phyloP scores from a whole-genome alignment of 2,329 filamentous ascomycete species.

The Mycogone perniciosa region DNA sequence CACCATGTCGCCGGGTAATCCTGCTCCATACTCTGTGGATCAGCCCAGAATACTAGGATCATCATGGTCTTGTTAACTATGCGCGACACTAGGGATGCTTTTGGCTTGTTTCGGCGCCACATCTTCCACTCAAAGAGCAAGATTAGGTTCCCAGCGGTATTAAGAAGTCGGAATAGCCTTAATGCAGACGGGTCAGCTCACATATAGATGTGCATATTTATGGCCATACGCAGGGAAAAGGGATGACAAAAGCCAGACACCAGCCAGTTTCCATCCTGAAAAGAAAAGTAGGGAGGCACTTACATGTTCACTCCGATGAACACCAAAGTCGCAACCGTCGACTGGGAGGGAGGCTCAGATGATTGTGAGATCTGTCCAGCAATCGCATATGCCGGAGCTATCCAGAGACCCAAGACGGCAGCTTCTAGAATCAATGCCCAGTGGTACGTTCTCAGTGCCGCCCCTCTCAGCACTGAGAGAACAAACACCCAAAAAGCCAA shows the following conservation, averaged over 20 bases:
- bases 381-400: constrained; percentile 21
- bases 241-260: constrained; percentile 3
- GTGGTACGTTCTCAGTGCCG: constrained; percentile 33
- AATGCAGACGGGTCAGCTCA: too few species aligned
- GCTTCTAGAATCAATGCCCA: constrained; percentile 31
- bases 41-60: constrained; percentile 35
- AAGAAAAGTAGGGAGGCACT: constrained; percentile 15
- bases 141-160: constrained; percentile 32
- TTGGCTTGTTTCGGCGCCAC: constrained; percentile 30
- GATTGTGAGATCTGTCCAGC: constrained; percentile 16
- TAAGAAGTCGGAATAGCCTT: constrained; percentile 34
- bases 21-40: constrained; percentile 35
- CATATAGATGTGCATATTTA: background rate
- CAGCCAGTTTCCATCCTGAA: background rate
- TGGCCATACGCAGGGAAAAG: background rate
- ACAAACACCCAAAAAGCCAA: constrained; percentile 29
- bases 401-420: constrained; percentile 20
- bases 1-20: constrained; percentile 29
- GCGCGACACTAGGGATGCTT: constrained; percentile 19
- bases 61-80: constrained; percentile 24
- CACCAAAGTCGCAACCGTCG: constrained; percentile 25
- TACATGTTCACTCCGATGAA: constrained; percentile 35
- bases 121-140: constrained; percentile 33
- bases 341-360: constrained; percentile 6
- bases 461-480: constrained; percentile 29